phyloP scores from a whole-genome alignment of 768 basidiomycete genomes.

The Boletus vermiculosoides region DNA sequence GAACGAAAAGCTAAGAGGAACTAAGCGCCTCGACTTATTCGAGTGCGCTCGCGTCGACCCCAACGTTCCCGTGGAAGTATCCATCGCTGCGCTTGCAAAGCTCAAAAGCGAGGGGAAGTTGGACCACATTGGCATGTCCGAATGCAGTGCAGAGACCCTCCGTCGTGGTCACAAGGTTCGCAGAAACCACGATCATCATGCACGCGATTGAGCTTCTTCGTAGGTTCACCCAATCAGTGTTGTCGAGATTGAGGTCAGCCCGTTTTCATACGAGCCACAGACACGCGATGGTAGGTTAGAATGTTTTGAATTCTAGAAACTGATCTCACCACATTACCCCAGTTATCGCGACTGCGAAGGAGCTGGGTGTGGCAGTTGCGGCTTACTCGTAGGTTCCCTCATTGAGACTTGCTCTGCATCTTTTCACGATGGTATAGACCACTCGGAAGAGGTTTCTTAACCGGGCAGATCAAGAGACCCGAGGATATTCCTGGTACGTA shows the following conservation, averaged over 20 bases:
- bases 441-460: conserved; percentile 53
- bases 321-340: not conserved
- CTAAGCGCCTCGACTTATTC: conserved; percentile 61
- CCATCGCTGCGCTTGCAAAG: conserved; percentile 40
- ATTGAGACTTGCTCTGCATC: no score
- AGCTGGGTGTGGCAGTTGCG: conserved; percentile 57
- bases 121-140: conserved; percentile 58
- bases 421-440: conserved; percentile 36
- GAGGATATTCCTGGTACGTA: conserved; percentile 35
- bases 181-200: not conserved
- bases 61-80: conserved; percentile 45
- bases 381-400: conserved; percentile 52
- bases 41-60: conserved; percentile 51
- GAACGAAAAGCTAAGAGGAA: conserved; percentile 46
- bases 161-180: conserved; percentile 32
- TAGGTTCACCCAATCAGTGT: conserved; percentile 55
- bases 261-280: conserved; percentile 56
- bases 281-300: conserved; percentile 39
- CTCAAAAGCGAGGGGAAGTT: conserved; percentile 36
- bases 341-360: conserved; percentile 52
- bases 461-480: conserved; percentile 44
- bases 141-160: conserved; percentile 51
- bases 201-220: not conserved
- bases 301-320: not conserved
- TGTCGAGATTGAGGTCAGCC: conserved; percentile 68